Evolutionary conservation across 2,329 filamentous ascomycete species (phyloP).

Genomic region (Diaporthe aspalathi): DNA sequence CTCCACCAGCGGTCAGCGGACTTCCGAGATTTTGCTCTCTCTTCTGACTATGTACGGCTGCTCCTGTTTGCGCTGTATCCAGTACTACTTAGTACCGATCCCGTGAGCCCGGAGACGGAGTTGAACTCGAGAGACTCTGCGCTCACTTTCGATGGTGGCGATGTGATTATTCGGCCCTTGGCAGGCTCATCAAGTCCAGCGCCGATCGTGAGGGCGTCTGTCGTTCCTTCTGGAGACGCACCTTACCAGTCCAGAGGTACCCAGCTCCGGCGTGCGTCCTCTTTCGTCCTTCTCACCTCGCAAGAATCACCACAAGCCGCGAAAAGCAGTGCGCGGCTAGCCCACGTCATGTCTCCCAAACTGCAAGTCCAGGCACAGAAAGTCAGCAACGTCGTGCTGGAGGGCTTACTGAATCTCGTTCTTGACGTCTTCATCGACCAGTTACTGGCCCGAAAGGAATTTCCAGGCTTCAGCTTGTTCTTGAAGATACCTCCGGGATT

Average conservation of each 20-base stretch:
- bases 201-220: conserved; percentile 81
- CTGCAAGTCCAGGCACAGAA: conserved; percentile 62
- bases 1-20: conserved; percentile 79
- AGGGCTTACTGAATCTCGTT: conserved; percentile 81
- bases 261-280: conserved; percentile 82
- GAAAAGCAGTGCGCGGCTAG: conserved; percentile 69
- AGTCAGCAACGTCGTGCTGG: conserved; percentile 77
- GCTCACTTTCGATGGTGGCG: conserved; percentile 86
- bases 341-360: conserved; percentile 70
- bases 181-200: conserved; percentile 68
- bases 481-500: conserved; percentile 92
- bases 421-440: conserved; percentile 88
- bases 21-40: conserved; percentile 85
- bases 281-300: conserved; percentile 88
- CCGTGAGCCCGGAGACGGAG: conserved; percentile 85
- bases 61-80: conserved; percentile 87
- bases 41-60: conserved; percentile 84
- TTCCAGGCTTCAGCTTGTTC: conserved; percentile 86
- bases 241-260: conserved; percentile 62
- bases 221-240: conserved; percentile 60
- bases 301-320: conserved; percentile 69
- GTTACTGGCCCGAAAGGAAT: conserved; percentile 87
- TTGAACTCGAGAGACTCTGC: conserved; percentile 84
- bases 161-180: conserved; percentile 84
- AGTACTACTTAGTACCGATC: conserved; percentile 86